Evolutionary conservation across 2,329 filamentous ascomycete genomes (phyloP), one percentile per base, ranked within the genome.

Genomic region (Thielaviopsis euricoi): DNA sequence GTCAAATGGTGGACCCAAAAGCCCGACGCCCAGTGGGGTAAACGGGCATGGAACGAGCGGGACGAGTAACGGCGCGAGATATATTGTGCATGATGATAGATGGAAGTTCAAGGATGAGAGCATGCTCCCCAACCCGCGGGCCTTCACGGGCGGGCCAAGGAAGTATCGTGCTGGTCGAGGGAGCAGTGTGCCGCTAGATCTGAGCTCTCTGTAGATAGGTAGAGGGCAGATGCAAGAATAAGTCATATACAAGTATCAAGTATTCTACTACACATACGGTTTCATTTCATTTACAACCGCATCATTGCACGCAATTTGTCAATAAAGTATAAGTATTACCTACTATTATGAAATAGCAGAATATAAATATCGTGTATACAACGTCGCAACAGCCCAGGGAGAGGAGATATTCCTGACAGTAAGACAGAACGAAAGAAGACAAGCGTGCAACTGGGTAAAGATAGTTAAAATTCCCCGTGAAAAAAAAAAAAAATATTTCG

Each of bases 141-240:
- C 86, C 1, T 96, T 94, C 66, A 71, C 76, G 1, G 86, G 85
- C n/a, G 82, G 80, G 3, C 72, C 78, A 21, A 89, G 86, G 68
- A 82, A 81, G 67, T 98, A 97, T 70, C 78, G 91, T 62, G 93
- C 93, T 40, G 93, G 93, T 9, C 80, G 91, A 67, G 91, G 89
- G 33, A 96, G 89, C 72, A 96, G 87, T 74, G 90, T 97, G 64
- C 93, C 93, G 29, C 74, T 97, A 64, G 88, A 97, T 73, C 71
- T 98, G 67, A 81, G 75, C 63, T 74, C 77, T 15, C 76, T 85
- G 22, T 70, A 60, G 53, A 23, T 21, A n/a, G n/a, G 6, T 33
- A 19, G 25, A 37, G 40, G 22, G 12, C 19, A 7, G 17, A 55
- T 25, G 13, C 10, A n/a, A 13, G 2, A 29, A n/a, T 12, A 29